Evolutionary conservation across 2,329 filamentous ascomycete species (phyloP).

Genomic region (Xylaria sp.): DNA sequence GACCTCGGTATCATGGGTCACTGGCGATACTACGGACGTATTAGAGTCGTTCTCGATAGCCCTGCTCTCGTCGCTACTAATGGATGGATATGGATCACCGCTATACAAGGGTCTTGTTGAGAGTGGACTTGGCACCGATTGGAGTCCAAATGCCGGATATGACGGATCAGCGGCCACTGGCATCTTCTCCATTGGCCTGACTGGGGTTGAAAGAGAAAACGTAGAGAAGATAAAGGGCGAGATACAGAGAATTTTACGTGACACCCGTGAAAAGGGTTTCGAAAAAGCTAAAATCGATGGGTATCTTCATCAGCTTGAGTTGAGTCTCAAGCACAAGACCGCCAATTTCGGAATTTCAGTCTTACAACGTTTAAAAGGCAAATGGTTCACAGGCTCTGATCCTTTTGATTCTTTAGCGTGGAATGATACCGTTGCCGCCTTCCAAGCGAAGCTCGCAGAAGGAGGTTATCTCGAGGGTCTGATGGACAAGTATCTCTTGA

Average conservation of each 20-base stretch:
- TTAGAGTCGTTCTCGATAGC: conserved; percentile 87
- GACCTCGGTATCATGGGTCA: conserved; percentile 90
- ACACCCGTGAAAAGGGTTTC: conserved; percentile 76
- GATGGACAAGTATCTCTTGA: conserved; percentile 87
- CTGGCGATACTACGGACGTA: conserved; percentile 79
- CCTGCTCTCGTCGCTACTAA: conserved; percentile 78
- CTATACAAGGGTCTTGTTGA: conserved; percentile 89
- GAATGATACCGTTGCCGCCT: conserved; percentile 84
- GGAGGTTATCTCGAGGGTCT: conserved; percentile 82
- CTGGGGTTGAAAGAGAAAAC: conserved; percentile 82
- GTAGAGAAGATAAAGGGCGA: conserved; percentile 75
- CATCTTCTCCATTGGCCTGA: conserved; percentile 89
- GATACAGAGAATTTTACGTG: conserved; percentile 71
- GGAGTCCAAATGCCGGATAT: conserved; percentile 92
- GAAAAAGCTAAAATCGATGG: conserved; percentile 90
- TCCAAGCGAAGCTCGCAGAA: conserved; percentile 75
- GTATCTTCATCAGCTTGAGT: conserved; percentile 88
- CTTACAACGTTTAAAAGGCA: conserved; percentile 83
- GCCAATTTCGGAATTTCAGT: conserved; percentile 92
- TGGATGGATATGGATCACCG: conserved; percentile 95
- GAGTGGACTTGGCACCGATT: conserved; percentile 86
- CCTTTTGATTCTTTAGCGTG: conserved; percentile 89
- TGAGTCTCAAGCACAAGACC: conserved; percentile 94
- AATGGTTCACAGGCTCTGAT: conserved; percentile 95
- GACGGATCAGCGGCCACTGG: conserved; percentile 76